Percentiles rank a stretch among this genome's conserved stretches.
Evolutionary conservation across 2,329 filamentous ascomycete species (phyloP).

Genomic region (Colletotrichum horii): DNA sequence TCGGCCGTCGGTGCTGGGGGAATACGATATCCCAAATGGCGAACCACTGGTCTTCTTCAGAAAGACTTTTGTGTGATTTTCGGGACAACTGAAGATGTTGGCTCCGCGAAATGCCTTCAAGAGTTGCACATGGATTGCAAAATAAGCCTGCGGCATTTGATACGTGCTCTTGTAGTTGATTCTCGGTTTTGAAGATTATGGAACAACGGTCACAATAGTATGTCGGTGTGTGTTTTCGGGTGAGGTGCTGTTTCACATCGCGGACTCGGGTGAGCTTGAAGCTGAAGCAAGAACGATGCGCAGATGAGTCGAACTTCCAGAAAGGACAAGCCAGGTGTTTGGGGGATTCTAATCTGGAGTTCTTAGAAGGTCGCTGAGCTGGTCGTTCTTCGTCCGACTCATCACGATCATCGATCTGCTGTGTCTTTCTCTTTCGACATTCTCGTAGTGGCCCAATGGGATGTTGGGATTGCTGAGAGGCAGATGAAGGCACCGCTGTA

Average conservation of each 20-base stretch:
- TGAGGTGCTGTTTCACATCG: neutral
- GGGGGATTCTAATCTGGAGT: neutral
- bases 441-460: neutral
- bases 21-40: neutral
- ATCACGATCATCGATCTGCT: neutral
- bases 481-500: too few relatives aligned
- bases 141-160: neutral
- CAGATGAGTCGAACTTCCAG: neutral
- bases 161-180: neutral
- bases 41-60: neutral
- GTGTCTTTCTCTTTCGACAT: neutral
- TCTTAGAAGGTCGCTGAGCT: neutral
- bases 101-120: neutral
- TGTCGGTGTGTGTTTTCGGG: neutral
- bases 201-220: neutral
- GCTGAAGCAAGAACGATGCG: neutral
- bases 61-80: neutral
- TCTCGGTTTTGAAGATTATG: neutral
- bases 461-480: neutral
- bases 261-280: neutral
- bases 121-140: neutral
- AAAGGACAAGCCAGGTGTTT: neutral
- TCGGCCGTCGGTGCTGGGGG: neutral
- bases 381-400: neutral
- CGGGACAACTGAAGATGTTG: neutral